Evolutionary conservation across 2,329 filamentous ascomycete species (phyloP), one percentile per base, ranked within the genome.

Genomic region (Colletotrichum gigasporum): DNA sequence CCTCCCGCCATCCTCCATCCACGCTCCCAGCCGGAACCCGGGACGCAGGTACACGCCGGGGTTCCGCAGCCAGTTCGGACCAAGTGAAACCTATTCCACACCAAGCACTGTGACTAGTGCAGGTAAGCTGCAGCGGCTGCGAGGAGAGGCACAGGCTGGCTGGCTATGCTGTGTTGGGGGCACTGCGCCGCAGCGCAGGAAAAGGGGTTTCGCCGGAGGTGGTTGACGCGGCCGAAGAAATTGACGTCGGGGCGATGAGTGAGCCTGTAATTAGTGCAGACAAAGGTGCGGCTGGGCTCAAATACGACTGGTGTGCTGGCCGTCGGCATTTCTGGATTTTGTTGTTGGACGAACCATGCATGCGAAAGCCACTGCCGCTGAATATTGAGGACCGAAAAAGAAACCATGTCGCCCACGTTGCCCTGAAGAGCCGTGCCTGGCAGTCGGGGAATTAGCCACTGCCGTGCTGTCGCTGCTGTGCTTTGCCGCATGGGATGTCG

Each of bases 1-100:
- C 20, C 32, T 39, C 34, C 28, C 18, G 24, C n/a, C 7, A 22
- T n/a, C n/a, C n/a, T n/a, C n/a, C n/a, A 24, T 37, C 14, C 50
- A 30, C 22, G 18, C 39, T 42, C 50, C 50, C 48, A 41, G 56
- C 35, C 28, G 42, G 14, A 50, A 35, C 56, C 42, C 32, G 42
- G 48, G 56, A 64, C 22, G 34, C 20, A 54, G 42, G 42, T 53
- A 54, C 56, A 47, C 41, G 22, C 39, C n/a, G 55, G 47, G 45
- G 48, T 37, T 53, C 48, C n/a, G 48, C 56, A 50, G 42, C 9
- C 47, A 34, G 32, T 54, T 50, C 41, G 42, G 56, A 44, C 41
- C 48, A 54, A 44, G 41, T 54, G 61, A 54, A 64, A 61, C 61
- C 47, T 9, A 39, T 42, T 28, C n/a, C 26, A 45, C 47, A n/a